Evolutionary conservation across 2,329 filamentous ascomycete species (phyloP).

Genomic region (Passalora sequoiae): DNA sequence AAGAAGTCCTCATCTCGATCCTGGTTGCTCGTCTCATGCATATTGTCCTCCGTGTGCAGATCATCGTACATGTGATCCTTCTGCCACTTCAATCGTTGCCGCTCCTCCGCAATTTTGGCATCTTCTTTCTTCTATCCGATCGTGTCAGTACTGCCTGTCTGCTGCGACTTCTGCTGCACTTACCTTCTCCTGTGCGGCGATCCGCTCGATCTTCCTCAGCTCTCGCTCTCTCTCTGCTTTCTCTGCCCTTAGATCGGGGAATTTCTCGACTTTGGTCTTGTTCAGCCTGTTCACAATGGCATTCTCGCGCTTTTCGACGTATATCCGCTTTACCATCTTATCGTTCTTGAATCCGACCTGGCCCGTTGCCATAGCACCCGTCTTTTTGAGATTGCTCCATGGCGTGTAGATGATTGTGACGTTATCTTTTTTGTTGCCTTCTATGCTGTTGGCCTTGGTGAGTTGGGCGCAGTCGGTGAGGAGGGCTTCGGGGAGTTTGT

Average conservation of each 20-base stretch:
- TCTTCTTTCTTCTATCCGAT: slow-evolving; percentile 64
- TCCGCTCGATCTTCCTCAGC: slow-evolving; percentile 66
- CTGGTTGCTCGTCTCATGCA: slow-evolving; percentile 77
- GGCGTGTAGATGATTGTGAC: slow-evolving; percentile 95
- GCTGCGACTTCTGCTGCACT: slow-evolving; percentile 16
- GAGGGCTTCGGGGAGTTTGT: slow-evolving; percentile 67
- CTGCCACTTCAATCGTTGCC: slow-evolving; percentile 85
- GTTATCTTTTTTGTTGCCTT: slow-evolving; percentile 99
- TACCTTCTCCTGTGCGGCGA: slow-evolving; percentile 58
- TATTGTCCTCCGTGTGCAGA: slow-evolving; percentile 75
- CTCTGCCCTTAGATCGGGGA: slow-evolving; percentile 76
- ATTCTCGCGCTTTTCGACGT: slow-evolving; percentile 78
- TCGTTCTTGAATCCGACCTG: slow-evolving; percentile 92
- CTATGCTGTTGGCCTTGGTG: slow-evolving; percentile 98
- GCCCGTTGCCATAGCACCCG: slow-evolving; percentile 89
- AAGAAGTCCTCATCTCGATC: slow-evolving; percentile 70
- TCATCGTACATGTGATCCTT: slow-evolving; percentile 98
- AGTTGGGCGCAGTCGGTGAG: slow-evolving; percentile 89
- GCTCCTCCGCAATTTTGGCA: slow-evolving; percentile 65
- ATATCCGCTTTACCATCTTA: slow-evolving; percentile 75
- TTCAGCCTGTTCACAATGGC: slow-evolving; percentile 93
- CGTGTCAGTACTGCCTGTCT: background rate
- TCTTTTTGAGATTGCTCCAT: slow-evolving; percentile 93
- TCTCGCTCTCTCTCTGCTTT: slow-evolving; percentile 70
- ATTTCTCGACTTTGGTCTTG: slow-evolving; percentile 88